Conservation (phyloP, 768 basidiomycete species). For the Psilocybe cyanescens region DNA sequence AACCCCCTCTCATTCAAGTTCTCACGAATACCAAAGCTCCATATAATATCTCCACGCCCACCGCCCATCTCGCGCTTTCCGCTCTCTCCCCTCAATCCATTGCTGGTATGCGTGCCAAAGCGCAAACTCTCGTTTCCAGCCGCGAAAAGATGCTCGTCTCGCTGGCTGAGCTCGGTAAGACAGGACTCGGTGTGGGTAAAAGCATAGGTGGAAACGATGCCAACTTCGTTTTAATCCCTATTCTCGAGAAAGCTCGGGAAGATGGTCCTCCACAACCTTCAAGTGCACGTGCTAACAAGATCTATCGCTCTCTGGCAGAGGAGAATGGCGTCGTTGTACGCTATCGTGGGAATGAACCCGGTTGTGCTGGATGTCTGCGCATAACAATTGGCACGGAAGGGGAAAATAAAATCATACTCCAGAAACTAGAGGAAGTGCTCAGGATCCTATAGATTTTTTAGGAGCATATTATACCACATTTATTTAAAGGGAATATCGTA, state of each 20-base stretch:
- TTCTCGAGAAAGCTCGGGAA: slow-evolving; percentile 51
- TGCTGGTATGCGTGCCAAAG: slow-evolving; percentile 64
- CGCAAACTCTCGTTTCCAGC: slow-evolving; percentile 57
- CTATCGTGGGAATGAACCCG: slow-evolving; percentile 83
- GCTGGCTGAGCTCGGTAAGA: slow-evolving; percentile 44
- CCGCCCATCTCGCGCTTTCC: slow-evolving; percentile 78
- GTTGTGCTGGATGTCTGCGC: slow-evolving; percentile 86
- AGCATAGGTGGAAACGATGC: slow-evolving; percentile 84
- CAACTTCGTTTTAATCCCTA: slow-evolving; percentile 87
- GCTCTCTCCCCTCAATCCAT: slow-evolving; percentile 76
- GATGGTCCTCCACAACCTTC: slow-evolving; percentile 16
- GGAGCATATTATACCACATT: background rate
- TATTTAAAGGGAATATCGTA: background rate
- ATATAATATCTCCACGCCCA: slow-evolving; percentile 93
- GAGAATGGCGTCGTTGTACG: slow-evolving; percentile 87
- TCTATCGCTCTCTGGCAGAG: slow-evolving; percentile 88
- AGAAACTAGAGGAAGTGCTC: slow-evolving; percentile 56
- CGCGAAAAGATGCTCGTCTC: slow-evolving; percentile 56
- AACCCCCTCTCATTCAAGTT: slow-evolving; percentile 88
- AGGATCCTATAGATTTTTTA: slow-evolving; percentile 24
- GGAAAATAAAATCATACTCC: slow-evolving; percentile 70
- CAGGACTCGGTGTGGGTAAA: slow-evolving; percentile 58
- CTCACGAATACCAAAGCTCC: slow-evolving; percentile 96
- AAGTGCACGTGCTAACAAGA: slow-evolving; percentile 57
- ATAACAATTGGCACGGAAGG: slow-evolving; percentile 87